Conservation (phyloP, 2,329 filamentous ascomycete species). For the Xylaria sp. region DNA sequence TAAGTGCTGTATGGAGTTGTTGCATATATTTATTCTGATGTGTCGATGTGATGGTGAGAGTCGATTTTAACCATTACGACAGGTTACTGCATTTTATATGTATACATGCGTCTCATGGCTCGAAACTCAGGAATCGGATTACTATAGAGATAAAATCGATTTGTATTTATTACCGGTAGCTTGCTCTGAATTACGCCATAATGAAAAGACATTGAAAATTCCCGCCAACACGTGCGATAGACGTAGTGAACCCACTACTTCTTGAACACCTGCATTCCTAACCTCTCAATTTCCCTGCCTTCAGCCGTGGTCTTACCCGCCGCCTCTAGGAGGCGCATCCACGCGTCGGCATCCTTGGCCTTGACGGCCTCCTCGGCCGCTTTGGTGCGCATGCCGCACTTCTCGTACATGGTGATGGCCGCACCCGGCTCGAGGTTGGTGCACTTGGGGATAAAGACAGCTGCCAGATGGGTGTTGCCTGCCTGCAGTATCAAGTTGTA, state of each 20-base stretch:
- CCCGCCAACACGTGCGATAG: not conserved
- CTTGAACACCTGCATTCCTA: conserved; percentile 67
- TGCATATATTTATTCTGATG: not conserved
- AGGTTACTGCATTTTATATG: too few relatives aligned
- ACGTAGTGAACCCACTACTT: conserved; percentile 43
- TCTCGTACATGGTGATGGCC: conserved; percentile 90
- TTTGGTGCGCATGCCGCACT: conserved; percentile 87
- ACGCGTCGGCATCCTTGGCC: conserved; percentile 76
- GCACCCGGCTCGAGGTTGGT: conserved; percentile 70
- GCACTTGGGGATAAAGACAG: conserved; percentile 87
- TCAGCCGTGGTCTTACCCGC: conserved; percentile 72
- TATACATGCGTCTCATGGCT: too few relatives aligned
- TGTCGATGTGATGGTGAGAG: too few relatives aligned
- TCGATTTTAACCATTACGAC: too few relatives aligned
- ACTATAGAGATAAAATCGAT: not conserved
- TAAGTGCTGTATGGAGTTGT: not conserved
- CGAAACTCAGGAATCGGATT: too few relatives aligned
- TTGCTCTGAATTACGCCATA: not conserved
- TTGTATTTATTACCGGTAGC: not conserved
- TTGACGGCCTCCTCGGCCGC: conserved; percentile 91
- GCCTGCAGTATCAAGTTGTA: conserved; percentile 88
- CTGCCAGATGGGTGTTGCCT: conserved; percentile 86
- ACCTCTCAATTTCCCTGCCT: conserved; percentile 79
- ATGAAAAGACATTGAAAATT: not conserved
- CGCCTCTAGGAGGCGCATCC: conserved; percentile 74